Evolutionary conservation across 805 yeast genomes (phyloP).

Genomic region (Blastobotrys mokoenaii): DNA sequence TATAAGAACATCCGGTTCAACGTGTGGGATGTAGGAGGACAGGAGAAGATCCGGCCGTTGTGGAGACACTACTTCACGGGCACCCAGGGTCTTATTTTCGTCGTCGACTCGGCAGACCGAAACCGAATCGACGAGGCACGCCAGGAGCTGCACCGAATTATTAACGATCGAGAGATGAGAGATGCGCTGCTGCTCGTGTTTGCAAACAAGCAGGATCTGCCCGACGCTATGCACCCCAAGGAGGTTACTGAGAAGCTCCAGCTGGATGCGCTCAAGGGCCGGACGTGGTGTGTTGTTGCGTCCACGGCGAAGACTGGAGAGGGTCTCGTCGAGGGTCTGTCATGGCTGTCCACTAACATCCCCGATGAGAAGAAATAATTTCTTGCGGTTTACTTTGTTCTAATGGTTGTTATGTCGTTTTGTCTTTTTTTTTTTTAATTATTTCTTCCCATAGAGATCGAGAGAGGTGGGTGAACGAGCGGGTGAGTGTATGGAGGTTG

Average conservation of each 20-base stretch:
- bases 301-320: constrained; percentile 86
- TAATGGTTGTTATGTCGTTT: background rate
- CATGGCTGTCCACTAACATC: constrained; percentile 71
- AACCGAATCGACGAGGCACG: constrained; percentile 70
- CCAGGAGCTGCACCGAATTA: constrained; percentile 65
- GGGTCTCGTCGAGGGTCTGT: constrained; percentile 78
- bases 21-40: constrained; percentile 97
- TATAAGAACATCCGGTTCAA: constrained; percentile 76
- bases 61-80: constrained; percentile 97
- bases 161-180: constrained; percentile 76
- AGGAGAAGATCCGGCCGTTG: constrained; percentile 79
- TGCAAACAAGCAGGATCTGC: constrained; percentile 83
- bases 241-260: constrained; percentile 69
- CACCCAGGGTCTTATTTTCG: constrained; percentile 84
- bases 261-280: constrained; percentile 53
- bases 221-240: constrained; percentile 64
- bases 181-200: constrained; percentile 72
- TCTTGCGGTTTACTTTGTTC: background rate
- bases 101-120: constrained; percentile 73
- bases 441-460: background rate
- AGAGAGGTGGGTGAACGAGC: too few species aligned
- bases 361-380: constrained; percentile 23
- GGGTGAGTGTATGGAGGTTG: too few species aligned
- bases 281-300: constrained; percentile 87
- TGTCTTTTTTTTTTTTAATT: constrained; percentile 1